phyloP scores from a whole-genome alignment of 352 stramenopile genomes.

The Phytophthora lateralis region DNA sequence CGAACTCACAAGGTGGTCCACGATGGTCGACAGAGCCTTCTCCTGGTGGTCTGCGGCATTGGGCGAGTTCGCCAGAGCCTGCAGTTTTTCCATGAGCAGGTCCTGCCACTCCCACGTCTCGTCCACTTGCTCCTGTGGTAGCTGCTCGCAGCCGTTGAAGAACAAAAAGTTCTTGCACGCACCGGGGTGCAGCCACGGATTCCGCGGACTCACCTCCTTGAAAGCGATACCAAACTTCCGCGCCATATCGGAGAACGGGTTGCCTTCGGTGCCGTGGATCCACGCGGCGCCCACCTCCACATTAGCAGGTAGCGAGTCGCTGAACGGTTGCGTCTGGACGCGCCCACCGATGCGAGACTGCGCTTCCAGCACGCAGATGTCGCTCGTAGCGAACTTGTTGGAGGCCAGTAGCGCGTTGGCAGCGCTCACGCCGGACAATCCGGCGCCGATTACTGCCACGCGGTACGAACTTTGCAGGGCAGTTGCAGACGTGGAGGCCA shows the following conservation, averaged over 20 bases:
- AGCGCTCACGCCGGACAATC: slow-evolving; percentile 51
- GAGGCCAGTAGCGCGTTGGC: slow-evolving; percentile 48
- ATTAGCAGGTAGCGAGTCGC: slow-evolving; percentile 42
- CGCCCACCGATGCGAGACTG: slow-evolving; percentile 56
- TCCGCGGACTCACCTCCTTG: slow-evolving; percentile 62
- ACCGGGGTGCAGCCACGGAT: slow-evolving; percentile 62
- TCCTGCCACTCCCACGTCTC: slow-evolving; percentile 54
- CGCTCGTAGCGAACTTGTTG: slow-evolving; percentile 28
- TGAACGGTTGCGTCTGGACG: slow-evolving; percentile 59
- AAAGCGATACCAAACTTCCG: slow-evolving; percentile 47
- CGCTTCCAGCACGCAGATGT: slow-evolving; percentile 59
- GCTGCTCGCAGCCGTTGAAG: slow-evolving; percentile 31
- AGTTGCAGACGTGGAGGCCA: background rate
- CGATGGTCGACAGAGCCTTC: slow-evolving; percentile 41
- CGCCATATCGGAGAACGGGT: slow-evolving; percentile 50
- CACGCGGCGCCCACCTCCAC: slow-evolving; percentile 66
- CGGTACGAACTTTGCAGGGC: slow-evolving; percentile 22
- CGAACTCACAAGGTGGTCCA: slow-evolving; percentile 38
- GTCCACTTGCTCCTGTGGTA: slow-evolving; percentile 40
- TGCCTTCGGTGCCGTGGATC: slow-evolving; percentile 59
- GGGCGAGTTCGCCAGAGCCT: slow-evolving; percentile 37
- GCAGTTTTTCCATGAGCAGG: slow-evolving; percentile 50
- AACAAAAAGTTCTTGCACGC: slow-evolving; percentile 57
- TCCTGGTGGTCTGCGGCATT: slow-evolving; percentile 18
- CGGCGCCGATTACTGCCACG: slow-evolving; percentile 57